A percentile compares a stretch with the other conserved stretches of the same genome.
phyloP scores from a whole-genome alignment of 2,329 filamentous ascomycete genomes.

The Ophiostoma sp. region DNA sequence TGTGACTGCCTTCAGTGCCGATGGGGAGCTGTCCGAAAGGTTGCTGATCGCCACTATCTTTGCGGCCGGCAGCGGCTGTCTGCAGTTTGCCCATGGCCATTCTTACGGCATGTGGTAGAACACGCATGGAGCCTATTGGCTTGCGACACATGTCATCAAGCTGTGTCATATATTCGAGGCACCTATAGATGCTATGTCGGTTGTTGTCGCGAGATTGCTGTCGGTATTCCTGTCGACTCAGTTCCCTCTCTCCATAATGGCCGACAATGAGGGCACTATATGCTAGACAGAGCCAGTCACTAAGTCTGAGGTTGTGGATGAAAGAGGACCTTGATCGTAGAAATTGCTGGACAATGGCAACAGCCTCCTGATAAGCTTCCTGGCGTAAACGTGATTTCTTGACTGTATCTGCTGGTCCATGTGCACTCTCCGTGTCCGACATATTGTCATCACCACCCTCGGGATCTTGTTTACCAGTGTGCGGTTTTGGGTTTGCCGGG shows the following conservation, averaged over 20 bases:
- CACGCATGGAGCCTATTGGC: slow-evolving; percentile 14
- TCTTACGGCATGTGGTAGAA: slow-evolving; percentile 1
- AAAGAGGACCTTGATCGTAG: not conserved
- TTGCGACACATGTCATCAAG: slow-evolving; percentile 14
- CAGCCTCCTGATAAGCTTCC: slow-evolving; percentile 14
- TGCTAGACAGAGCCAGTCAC: slow-evolving; percentile 13
- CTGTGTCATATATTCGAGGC: not conserved
- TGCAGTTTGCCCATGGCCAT: slow-evolving; percentile 13
- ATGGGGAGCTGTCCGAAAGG: not conserved
- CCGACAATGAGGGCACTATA: slow-evolving; percentile 14
- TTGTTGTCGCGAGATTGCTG: not conserved
- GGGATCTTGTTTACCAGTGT: not conserved
- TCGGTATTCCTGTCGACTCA: not conserved
- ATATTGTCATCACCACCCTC: not conserved
- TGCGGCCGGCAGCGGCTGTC: not conserved
- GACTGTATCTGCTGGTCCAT: not conserved
- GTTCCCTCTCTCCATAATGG: slow-evolving; percentile 10
- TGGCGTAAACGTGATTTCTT: not conserved
- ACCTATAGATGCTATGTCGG: slow-evolving; percentile 7
- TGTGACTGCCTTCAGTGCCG: not conserved
- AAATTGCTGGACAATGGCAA: slow-evolving; percentile 7
- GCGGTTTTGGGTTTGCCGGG: not conserved
- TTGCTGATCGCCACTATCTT: not conserved
- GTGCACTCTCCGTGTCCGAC: not conserved
- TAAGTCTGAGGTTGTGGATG: not conserved